Evolutionary conservation across 495 filamentous ascomycete genomes (phyloP), one percentile per base, ranked within the genome.

Genomic region (Tuber magnatum): DNA sequence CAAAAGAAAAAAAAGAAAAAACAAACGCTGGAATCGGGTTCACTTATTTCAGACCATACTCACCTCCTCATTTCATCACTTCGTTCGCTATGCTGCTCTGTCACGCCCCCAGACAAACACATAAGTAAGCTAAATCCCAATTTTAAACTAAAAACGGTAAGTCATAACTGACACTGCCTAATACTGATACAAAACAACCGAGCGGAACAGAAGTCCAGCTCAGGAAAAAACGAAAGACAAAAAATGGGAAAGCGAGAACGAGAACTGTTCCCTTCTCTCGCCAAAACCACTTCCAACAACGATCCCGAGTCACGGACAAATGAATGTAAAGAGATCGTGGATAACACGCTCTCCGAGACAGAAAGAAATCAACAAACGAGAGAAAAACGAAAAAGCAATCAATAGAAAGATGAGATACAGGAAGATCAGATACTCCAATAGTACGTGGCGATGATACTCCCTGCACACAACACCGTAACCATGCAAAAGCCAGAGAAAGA

Each of bases 201-300:
- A 28, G 56, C 28, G 56, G 56, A 65, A n/a, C 51, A 61, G 51
- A 28, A 40, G 68, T 39, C 35, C 68, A 69, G 42, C 68, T 28
- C 16, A 68, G 35, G 39, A 78, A 61, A 72, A 65, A 51, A 22
- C 0, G 32, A 73, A 76, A 73, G 10, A 38, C 70, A 73, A 77
- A 35, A 24, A 69, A 48, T 46, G 65, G 20, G 42, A 77, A 72
- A 69, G 35, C 69, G 46, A 77, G 56, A 12, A 79, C 70, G 68
- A 79, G 68, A 48, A 65, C 51, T 41, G 75, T n/a, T n/a, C 77
- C 70, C 78, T 72, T 77, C 73, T 77, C 75, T 77, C 68, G 76
- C 69, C 41, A 72, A 75, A 68, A 77, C 48, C 69, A 72, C 73
- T 72, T 77, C 69, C 42, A 69, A 46, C 69, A 73, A 68, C 56